phyloP scores from a whole-genome alignment of 169 alveolate genomes.

The Eimeria praecox region DNA sequence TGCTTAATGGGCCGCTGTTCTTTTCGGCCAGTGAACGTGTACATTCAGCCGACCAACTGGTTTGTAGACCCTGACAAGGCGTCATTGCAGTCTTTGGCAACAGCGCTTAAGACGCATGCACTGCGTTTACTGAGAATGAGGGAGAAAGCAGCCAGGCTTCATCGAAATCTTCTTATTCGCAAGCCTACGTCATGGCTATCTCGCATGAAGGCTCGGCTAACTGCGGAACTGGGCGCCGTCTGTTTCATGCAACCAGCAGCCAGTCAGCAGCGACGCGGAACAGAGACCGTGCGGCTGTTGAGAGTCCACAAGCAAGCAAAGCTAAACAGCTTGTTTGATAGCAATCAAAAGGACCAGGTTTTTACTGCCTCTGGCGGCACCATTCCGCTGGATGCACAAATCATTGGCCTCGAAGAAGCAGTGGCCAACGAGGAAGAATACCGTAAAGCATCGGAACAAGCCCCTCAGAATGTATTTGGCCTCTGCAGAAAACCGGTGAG shows the following conservation, averaged over 20 bases:
- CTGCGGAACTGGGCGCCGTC: slow-evolving; percentile 51
- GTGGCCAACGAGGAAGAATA: slow-evolving; percentile 21
- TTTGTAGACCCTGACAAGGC: slow-evolving; percentile 63
- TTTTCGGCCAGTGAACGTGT: slow-evolving; percentile 33
- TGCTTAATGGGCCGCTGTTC: not conserved
- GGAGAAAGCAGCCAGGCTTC: slow-evolving; percentile 23
- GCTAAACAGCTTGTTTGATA: slow-evolving; percentile 38
- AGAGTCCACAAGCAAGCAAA: slow-evolving; percentile 33
- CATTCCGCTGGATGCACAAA: not conserved
- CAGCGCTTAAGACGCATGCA: slow-evolving; percentile 15
- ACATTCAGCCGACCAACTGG: slow-evolving; percentile 67
- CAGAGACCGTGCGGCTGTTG: slow-evolving; percentile 10
- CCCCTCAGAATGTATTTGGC: slow-evolving; percentile 55
- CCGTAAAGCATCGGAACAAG: not conserved
- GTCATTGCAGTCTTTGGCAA: slow-evolving; percentile 23
- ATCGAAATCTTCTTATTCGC: slow-evolving; percentile 39
- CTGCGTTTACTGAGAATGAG: not conserved
- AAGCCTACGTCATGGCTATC: slow-evolving; percentile 35
- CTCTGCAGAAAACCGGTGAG: slow-evolving; percentile 67
- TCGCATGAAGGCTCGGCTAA: slow-evolving; percentile 38
- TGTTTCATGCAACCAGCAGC: slow-evolving; percentile 58
- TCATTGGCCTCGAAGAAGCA: not conserved
- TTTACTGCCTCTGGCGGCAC: not conserved
- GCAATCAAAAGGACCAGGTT: slow-evolving; percentile 5
- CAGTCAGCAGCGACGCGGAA: not conserved